These are phyloP conservation scores for Erysiphe pulchra DNA, from an alignment of 2,329 filamentous ascomycete species.

Conservation along the genomic window DNA sequence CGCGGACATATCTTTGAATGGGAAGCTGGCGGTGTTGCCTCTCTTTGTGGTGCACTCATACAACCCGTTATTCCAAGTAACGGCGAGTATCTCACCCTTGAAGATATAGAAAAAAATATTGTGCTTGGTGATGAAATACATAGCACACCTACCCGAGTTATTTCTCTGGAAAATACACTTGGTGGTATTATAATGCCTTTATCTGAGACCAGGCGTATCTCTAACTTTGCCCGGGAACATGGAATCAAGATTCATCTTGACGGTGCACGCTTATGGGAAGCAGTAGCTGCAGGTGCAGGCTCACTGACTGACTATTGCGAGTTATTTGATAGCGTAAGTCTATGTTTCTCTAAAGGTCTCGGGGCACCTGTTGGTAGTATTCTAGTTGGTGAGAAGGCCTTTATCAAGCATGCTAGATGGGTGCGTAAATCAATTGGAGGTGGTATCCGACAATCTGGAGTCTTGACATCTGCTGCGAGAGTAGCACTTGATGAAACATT, in stretches of 20 bases:
- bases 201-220: conserved; percentile 40
- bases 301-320: conserved; percentile 38
- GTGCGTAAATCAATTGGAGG: conserved; percentile 61
- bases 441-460: conserved; percentile 49
- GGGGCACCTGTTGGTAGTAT: conserved; percentile 62
- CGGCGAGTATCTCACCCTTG: conserved; percentile 29
- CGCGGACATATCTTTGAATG: conserved; percentile 51
- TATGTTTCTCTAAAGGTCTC: conserved; percentile 65
- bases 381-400: conserved; percentile 30
- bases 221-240: conserved; percentile 37
- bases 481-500: conserved; percentile 65
- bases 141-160: conserved; percentile 52
- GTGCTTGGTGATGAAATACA: conserved; percentile 46
- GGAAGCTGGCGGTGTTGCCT: conserved; percentile 39
- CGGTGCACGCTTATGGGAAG: conserved; percentile 63
- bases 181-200: conserved; percentile 58
- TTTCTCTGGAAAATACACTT: conserved; percentile 69
- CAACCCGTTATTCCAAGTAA: conserved; percentile 43
- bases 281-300: conserved; percentile 42
- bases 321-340: conserved; percentile 46
- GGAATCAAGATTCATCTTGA: conserved; percentile 50
- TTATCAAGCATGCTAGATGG: conserved; percentile 41
- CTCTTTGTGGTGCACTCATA: conserved; percentile 43
- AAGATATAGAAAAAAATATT: conserved; percentile 41
- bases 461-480: conserved; percentile 48